These are phyloP conservation scores for Notholithocarpus densiflorus DNA, from an alignment of 306 rosid species.

Conservation along the genomic window DNA sequence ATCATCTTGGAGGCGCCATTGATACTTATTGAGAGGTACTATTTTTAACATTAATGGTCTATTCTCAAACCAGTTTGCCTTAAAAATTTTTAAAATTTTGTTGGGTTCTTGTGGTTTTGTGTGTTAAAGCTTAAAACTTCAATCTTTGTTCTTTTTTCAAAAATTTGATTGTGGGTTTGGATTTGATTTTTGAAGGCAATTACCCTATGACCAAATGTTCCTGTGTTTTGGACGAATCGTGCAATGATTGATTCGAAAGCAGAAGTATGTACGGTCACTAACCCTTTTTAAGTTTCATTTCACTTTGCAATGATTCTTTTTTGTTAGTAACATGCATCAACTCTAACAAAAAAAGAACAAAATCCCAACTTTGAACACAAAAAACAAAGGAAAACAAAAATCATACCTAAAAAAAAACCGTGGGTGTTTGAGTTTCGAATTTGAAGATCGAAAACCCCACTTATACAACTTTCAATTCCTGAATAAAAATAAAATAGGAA, in stretches of 20 bases:
- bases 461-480: too few relatives aligned
- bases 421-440: too few relatives aligned
- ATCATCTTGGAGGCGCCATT: slow-evolving; percentile 76
- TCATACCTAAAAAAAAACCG: too few relatives aligned
- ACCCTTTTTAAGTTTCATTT: not conserved
- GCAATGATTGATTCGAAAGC: slow-evolving; percentile 84
- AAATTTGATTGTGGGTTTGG: not conserved
- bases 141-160: not conserved
- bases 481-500: too few relatives aligned
- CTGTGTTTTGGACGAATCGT: slow-evolving; percentile 81
- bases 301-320: not conserved
- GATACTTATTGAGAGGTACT: slow-evolving; percentile 88
- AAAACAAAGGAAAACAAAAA: too few relatives aligned
- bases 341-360: too few relatives aligned
- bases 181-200: slow-evolving; percentile 40
- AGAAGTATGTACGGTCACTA: slow-evolving; percentile 59
- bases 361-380: too few relatives aligned
- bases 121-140: too few relatives aligned
- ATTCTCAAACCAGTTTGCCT: not conserved
- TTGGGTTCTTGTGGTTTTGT: too few relatives aligned
- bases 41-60: too few relatives aligned
- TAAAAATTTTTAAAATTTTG: too few relatives aligned
- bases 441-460: too few relatives aligned
- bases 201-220: slow-evolving; percentile 75
- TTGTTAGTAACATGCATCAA: not conserved